phyloP scores from a whole-genome alignment of 2,329 filamentous ascomycete species.

The Chaetomiaceae sp. region DNA sequence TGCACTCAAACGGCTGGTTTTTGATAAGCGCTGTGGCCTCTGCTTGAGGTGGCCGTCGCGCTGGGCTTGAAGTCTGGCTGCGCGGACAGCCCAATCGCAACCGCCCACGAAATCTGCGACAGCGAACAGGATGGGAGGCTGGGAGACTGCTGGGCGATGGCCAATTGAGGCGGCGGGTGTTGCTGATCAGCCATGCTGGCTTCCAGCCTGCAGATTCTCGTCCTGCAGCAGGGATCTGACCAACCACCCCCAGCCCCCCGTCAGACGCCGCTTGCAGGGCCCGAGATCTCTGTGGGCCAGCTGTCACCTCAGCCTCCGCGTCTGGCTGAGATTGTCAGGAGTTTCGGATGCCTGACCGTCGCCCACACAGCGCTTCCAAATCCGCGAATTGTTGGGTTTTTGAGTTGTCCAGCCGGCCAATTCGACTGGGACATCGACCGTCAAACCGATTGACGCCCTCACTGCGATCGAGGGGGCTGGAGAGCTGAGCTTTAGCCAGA shows the following conservation, averaged over 20 bases:
- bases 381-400: not conserved
- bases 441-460: not conserved
- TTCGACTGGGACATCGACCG: no score
- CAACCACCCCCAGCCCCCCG: slow-evolving; percentile 23
- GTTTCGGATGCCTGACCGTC: not conserved
- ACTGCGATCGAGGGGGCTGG: slow-evolving; percentile 14
- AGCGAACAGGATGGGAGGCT: slow-evolving; percentile 20
- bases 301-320: slow-evolving; percentile 14
- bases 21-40: slow-evolving; percentile 1
- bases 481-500: not conserved
- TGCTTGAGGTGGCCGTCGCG: no score
- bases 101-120: slow-evolving; percentile 25
- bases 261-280: slow-evolving; percentile 9
- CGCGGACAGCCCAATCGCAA: slow-evolving; percentile 26
- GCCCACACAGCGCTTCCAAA: not conserved
- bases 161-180: slow-evolving; percentile 23
- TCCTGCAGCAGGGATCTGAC: slow-evolving; percentile 22
- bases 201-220: slow-evolving; percentile 22
- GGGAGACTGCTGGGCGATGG: slow-evolving; percentile 17
- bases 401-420: not conserved
- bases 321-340: slow-evolving; percentile 18
- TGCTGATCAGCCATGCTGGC: slow-evolving; percentile 20
- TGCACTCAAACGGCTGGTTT: not conserved
- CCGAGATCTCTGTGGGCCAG: slow-evolving; percentile 17
- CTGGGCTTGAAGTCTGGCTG: no score